phyloP scores from a whole-genome alignment of 164 flowering plant genomes.

The Stephania yunnanensis region DNA sequence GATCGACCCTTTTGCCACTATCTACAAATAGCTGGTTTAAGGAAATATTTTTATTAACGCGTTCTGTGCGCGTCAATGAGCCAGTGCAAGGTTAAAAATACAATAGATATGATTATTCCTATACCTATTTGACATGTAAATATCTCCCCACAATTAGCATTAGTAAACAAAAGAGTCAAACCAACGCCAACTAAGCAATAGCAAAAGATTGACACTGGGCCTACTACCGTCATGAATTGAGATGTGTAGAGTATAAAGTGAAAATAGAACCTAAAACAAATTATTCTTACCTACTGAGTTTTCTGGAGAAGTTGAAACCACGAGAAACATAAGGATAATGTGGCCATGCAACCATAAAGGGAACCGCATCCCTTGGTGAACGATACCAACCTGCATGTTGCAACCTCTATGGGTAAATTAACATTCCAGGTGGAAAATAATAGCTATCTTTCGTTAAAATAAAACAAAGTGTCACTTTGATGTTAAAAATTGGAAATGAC shows the following conservation, averaged over 20 bases:
- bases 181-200: not conserved
- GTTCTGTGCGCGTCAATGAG: too few species aligned
- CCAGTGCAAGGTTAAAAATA: too few species aligned
- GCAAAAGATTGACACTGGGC: not conserved
- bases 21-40: too few species aligned
- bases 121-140: not conserved
- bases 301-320: conserved; percentile 71
- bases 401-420: not conserved
- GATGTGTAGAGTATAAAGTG: conserved; percentile 6
- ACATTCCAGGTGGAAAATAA: not conserved
- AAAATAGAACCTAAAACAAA: conserved; percentile 3
- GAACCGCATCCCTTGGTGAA: conserved; percentile 76
- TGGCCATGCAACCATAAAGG: conserved; percentile 93
- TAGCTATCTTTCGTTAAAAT: not conserved
- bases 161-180: not conserved
- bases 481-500: not conserved
- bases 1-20: too few species aligned
- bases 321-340: conserved; percentile 52
- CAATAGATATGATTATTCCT: not conserved
- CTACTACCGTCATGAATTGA: conserved; percentile 1
- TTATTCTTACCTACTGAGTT: conserved; percentile 69
- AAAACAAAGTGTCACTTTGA: not conserved
- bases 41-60: too few species aligned
- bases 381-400: conserved; percentile 60
- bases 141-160: not conserved